Conservation (phyloP, 75 land plant species). For the Chamaecyparis obtusa region DNA sequence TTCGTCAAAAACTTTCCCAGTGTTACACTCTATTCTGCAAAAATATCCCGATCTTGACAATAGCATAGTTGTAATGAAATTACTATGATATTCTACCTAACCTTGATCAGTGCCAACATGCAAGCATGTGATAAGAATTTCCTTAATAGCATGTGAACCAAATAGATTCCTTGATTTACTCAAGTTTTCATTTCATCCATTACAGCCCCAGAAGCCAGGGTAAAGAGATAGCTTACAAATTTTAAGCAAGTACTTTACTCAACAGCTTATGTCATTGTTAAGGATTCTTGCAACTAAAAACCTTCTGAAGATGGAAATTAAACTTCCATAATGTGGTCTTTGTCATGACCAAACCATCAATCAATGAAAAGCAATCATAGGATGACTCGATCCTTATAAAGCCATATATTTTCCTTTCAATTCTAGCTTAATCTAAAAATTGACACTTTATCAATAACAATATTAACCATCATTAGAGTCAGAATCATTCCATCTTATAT, state of each 20-base stretch:
- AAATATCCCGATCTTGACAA: not conserved
- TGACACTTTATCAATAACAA: not conserved
- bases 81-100: not conserved
- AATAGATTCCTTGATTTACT: not conserved
- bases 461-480: not conserved
- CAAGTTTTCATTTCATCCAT: not conserved
- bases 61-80: not conserved
- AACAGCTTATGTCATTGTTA: not conserved
- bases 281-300: not conserved
- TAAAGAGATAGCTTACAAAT: slow-evolving; percentile 7
- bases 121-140: not conserved
- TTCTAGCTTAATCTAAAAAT: not conserved
- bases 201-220: not conserved
- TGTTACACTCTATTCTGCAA: not conserved
- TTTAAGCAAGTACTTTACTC: not conserved
- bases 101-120: not conserved
- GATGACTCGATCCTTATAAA: not conserved
- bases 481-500: slow-evolving; percentile 6
- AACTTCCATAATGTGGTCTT: not conserved
- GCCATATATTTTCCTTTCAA: not conserved
- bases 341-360: not conserved
- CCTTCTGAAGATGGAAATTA: not conserved
- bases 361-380: not conserved
- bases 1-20: not conserved
- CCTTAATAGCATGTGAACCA: too few species aligned